phyloP scores from a whole-genome alignment of 805 yeast genomes.

The Blastobotrys robertii region DNA sequence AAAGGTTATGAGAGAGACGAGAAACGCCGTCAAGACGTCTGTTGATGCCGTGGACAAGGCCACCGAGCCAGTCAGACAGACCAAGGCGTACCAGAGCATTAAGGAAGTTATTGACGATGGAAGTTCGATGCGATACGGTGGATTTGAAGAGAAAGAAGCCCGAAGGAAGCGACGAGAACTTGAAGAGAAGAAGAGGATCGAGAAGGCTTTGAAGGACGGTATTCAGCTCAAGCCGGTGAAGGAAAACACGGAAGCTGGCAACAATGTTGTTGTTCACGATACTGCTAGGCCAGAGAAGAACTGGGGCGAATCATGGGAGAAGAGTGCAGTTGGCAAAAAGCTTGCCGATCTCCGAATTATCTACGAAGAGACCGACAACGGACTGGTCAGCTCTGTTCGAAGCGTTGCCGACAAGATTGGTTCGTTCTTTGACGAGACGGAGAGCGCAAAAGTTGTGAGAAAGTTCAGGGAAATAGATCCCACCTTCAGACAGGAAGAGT shows the following conservation, averaged over 20 bases:
- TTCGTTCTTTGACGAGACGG: slow-evolving; percentile 92
- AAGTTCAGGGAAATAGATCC: slow-evolving; percentile 88
- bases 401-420: slow-evolving; percentile 71
- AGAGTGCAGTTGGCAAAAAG: slow-evolving; percentile 59
- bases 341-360: slow-evolving; percentile 51
- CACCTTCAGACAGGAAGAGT: slow-evolving; percentile 64
- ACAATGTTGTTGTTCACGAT: slow-evolving; percentile 72
- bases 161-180: slow-evolving; percentile 63
- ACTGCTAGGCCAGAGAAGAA: slow-evolving; percentile 65
- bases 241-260: slow-evolving; percentile 61
- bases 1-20: slow-evolving; percentile 80
- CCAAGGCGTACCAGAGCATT: slow-evolving; percentile 82
- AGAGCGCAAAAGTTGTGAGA: slow-evolving; percentile 83
- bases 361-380: slow-evolving; percentile 85
- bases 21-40: slow-evolving; percentile 70
- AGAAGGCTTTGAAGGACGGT: slow-evolving; percentile 46
- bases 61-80: slow-evolving; percentile 86
- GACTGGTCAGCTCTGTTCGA: slow-evolving; percentile 70
- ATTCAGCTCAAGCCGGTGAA: slow-evolving; percentile 57
- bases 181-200: slow-evolving; percentile 20
- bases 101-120: slow-evolving; percentile 87
- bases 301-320: slow-evolving; percentile 56
- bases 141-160: slow-evolving; percentile 75
- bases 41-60: slow-evolving; percentile 78
- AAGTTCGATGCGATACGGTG: slow-evolving; percentile 81